These are phyloP conservation scores for Cordyceps cateniannulata DNA, from an alignment of 2,329 filamentous ascomycete species.

Conservation along the genomic window DNA sequence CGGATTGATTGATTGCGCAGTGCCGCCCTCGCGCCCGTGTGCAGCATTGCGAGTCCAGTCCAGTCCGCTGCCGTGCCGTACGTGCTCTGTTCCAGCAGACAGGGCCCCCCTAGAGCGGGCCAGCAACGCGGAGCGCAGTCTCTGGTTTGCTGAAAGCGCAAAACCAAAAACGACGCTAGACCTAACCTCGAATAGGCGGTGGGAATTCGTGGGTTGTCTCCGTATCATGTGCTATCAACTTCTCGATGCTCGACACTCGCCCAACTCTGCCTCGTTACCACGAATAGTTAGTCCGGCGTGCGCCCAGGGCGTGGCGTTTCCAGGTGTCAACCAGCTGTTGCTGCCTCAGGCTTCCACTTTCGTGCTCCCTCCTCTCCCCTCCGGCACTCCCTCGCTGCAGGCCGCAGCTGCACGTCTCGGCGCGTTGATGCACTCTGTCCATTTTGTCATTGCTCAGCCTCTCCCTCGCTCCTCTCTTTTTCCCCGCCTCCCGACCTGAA, in stretches of 20 bases:
- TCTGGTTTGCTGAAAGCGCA: slow-evolving; percentile 6
- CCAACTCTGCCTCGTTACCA: too few relatives aligned
- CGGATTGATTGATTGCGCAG: background rate
- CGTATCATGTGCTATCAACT: slow-evolving; percentile 3
- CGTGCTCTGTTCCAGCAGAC: background rate
- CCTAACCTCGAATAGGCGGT: slow-evolving; percentile 11
- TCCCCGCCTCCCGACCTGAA: background rate
- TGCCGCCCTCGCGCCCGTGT: background rate
- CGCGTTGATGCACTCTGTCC: slow-evolving; percentile 7
- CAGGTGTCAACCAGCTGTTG: background rate
- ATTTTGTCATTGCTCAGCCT: background rate
- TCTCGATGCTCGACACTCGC: too few relatives aligned
- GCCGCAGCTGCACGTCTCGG: slow-evolving; percentile 6
- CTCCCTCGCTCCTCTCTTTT: background rate
- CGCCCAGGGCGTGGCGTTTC: background rate
- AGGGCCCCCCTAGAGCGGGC: slow-evolving; percentile 2
- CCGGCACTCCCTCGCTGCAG: too few relatives aligned
- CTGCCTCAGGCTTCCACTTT: slow-evolving; percentile 3
- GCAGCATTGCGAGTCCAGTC: background rate
- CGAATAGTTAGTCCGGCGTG: background rate
- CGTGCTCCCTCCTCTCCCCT: background rate
- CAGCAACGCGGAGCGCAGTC: background rate
- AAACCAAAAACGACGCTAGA: slow-evolving; percentile 9
- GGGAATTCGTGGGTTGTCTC: slow-evolving; percentile 1
- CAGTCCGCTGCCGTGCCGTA: background rate